These are phyloP conservation scores for Leccinum fallax DNA, from an alignment of 1,284 basidiomycete species.

Conservation along the genomic window DNA sequence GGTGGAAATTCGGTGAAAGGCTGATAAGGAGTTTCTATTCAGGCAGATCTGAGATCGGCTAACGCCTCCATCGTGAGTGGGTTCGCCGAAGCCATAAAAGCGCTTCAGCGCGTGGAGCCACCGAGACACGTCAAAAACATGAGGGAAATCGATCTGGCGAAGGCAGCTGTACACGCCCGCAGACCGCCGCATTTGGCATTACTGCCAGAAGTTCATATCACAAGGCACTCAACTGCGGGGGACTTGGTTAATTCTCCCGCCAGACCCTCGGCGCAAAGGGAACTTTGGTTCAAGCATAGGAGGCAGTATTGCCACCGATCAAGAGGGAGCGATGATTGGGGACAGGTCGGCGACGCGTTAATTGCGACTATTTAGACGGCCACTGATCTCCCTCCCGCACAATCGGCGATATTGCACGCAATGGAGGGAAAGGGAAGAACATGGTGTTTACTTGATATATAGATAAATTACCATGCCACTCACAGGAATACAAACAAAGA, in stretches of 20 bases:
- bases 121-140: slow-evolving; percentile 32
- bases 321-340: slow-evolving; percentile 26
- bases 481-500: slow-evolving; percentile 6
- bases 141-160: slow-evolving; percentile 23
- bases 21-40: slow-evolving; percentile 31
- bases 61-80: slow-evolving; percentile 23
- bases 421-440: slow-evolving; percentile 6
- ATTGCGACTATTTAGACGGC: slow-evolving; percentile 18
- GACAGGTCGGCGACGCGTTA: slow-evolving; percentile 33
- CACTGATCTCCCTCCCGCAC: slow-evolving; percentile 18
- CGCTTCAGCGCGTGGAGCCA: slow-evolving; percentile 13
- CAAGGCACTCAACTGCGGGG: not conserved
- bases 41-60: slow-evolving; percentile 29
- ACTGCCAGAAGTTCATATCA: slow-evolving; percentile 9
- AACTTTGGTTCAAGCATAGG: slow-evolving; percentile 4
- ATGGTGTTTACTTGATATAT: slow-evolving; percentile 20
- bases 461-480: slow-evolving; percentile 16
- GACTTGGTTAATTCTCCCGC: slow-evolving; percentile 5
- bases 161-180: slow-evolving; percentile 8
- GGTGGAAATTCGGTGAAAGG: slow-evolving; percentile 28
- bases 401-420: slow-evolving; percentile 26
- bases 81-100: slow-evolving; percentile 22
- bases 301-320: slow-evolving; percentile 29
- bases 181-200: slow-evolving; percentile 17
- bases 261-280: slow-evolving; percentile 10